Evolutionary conservation across 345 rosid species (phyloP).

Genomic region (Dimocarpus longan): DNA sequence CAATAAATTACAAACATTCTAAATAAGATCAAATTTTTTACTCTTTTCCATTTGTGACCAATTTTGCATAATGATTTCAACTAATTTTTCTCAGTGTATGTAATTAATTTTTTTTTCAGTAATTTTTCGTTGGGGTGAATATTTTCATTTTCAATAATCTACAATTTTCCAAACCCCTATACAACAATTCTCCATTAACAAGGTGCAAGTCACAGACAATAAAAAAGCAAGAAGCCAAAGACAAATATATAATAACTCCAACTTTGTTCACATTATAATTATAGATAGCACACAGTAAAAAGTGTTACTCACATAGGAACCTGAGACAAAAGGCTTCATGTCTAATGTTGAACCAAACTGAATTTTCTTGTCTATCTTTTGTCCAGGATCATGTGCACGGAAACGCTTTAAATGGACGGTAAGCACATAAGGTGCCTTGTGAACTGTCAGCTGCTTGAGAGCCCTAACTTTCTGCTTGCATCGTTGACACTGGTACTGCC

Average conservation of each 20-base stretch:
- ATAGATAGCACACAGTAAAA: constrained; percentile 14
- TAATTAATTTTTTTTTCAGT: not conserved
- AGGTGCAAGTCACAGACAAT: not conserved
- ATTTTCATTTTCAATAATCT: not conserved
- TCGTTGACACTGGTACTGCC: constrained; percentile 79
- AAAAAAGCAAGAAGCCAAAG: not conserved
- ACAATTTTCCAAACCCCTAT: not conserved
- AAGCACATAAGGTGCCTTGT: constrained; percentile 85
- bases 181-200: not conserved
- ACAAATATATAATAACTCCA: not conserved
- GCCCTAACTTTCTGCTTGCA: constrained; percentile 95
- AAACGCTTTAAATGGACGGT: constrained; percentile 90
- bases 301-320: constrained; percentile 65
- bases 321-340: constrained; percentile 82
- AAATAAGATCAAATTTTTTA: too few species aligned
- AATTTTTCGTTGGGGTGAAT: not conserved
- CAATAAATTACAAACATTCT: not conserved
- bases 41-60: not conserved
- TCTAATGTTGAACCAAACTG: constrained; percentile 63
- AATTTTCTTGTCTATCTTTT: constrained; percentile 79
- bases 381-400: constrained; percentile 68
- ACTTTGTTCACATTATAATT: not conserved
- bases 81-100: not conserved
- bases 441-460: constrained; percentile 77
- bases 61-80: not conserved